Conservation (phyloP, 257 asterid species). For the Forsythia suspensa region DNA sequence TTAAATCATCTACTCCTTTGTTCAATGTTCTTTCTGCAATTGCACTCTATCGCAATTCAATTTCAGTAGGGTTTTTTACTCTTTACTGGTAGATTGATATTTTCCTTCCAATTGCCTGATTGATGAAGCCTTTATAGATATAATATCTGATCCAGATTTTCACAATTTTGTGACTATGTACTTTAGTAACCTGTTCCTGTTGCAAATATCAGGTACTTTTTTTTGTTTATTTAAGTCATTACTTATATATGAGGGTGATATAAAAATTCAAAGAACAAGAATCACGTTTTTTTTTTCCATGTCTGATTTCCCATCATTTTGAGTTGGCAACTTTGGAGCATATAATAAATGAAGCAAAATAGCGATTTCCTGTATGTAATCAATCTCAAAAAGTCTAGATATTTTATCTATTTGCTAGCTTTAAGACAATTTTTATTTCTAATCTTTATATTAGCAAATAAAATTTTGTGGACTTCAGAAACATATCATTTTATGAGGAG, state of each 20-base stretch:
- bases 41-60: neutral
- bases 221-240: neutral
- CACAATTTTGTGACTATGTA: neutral
- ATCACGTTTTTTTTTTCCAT: no score
- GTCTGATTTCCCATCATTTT: no score
- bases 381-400: neutral
- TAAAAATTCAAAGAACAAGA: no score
- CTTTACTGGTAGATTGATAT: neutral
- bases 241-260: neutral
- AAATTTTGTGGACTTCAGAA: neutral
- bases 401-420: neutral
- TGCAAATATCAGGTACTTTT: neutral
- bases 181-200: neutral
- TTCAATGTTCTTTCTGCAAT: constrained; percentile 4
- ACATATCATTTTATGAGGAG: neutral
- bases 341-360: no score
- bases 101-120: neutral
- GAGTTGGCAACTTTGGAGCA: no score
- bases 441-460: neutral
- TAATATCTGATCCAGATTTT: neutral
- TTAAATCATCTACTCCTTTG: constrained; percentile 13
- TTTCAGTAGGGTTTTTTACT: neutral
- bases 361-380: no score
- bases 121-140: neutral
- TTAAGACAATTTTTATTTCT: neutral